Evolutionary conservation across 139 green algal genomes (phyloP).

Genomic region (Pseudopediastrum boryanum): DNA sequence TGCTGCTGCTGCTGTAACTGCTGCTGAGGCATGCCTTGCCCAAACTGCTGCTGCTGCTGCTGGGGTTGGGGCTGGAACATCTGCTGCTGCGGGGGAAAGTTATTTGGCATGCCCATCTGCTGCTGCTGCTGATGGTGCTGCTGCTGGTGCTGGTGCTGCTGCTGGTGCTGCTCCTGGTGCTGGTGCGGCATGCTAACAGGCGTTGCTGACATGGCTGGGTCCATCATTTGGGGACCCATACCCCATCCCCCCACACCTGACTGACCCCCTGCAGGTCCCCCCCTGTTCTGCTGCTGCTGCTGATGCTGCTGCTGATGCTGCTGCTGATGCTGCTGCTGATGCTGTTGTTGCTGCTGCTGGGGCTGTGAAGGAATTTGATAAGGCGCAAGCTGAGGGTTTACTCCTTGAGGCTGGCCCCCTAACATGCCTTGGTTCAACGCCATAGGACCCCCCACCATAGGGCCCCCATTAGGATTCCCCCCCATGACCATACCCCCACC

Average conservation of each 20-base stretch:
- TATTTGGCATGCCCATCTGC: neutral
- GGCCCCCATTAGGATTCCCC: too few relatives aligned
- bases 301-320: constrained; percentile 14
- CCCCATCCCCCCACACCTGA: neutral
- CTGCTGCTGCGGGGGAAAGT: neutral
- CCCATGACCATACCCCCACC: too few relatives aligned
- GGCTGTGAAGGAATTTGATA: too few relatives aligned
- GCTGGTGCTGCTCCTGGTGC: neutral
- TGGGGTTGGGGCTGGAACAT: neutral
- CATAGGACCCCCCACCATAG: too few relatives aligned
- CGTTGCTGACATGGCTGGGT: neutral
- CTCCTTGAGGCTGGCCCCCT: neutral
- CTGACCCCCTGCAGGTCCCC: too few relatives aligned
- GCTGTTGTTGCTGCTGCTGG: constrained; percentile 10
- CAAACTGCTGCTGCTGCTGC: constrained; percentile 16
- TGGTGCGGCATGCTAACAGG: neutral
- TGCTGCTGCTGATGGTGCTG: neutral
- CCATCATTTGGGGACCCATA: neutral
- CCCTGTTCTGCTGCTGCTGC: constrained; percentile 17
- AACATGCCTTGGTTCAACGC: neutral
- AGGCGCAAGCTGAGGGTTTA: neutral
- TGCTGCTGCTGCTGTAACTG: neutral
- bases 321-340: neutral
- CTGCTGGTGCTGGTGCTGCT: constrained; percentile 10
- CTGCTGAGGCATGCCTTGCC: neutral